These are phyloP conservation scores for Fusarium nanum DNA, from an alignment of 2,329 filamentous ascomycete species.

Conservation along the genomic window DNA sequence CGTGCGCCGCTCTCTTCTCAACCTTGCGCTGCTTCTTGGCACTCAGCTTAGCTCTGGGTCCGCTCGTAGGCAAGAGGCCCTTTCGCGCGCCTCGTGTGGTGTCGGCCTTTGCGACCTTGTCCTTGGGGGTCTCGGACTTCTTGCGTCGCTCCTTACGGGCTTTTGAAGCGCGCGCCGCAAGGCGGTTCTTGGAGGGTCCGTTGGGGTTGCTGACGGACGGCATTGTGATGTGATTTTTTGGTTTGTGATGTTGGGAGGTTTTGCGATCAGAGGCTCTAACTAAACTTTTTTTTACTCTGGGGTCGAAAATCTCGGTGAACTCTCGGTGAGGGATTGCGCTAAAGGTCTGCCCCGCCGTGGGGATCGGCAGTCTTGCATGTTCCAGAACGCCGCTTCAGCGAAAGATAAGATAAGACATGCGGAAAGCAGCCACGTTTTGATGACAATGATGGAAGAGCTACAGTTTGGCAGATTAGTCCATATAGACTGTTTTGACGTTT, in stretches of 20 bases:
- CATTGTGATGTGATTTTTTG: slow-evolving; percentile 52
- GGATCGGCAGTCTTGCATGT: slow-evolving; percentile 22
- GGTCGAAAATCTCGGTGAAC: slow-evolving; percentile 35
- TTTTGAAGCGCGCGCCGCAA: slow-evolving; percentile 59
- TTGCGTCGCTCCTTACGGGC: slow-evolving; percentile 59
- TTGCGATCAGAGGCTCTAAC: slow-evolving; percentile 21
- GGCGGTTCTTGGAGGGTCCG: slow-evolving; percentile 65
- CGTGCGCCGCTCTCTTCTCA: slow-evolving; percentile 64
- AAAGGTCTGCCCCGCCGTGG: slow-evolving; percentile 27
- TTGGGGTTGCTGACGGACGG: slow-evolving; percentile 70
- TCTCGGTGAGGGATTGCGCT: slow-evolving; percentile 23
- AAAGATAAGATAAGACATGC: not conserved
- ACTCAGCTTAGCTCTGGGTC: slow-evolving; percentile 63
- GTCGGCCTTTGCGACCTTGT: slow-evolving; percentile 58
- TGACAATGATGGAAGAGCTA: not conserved
- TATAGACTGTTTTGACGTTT: not conserved
- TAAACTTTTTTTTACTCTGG: slow-evolving; percentile 30
- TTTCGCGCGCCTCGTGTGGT: slow-evolving; percentile 62
- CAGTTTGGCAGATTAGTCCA: not conserved
- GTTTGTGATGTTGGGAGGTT: slow-evolving; percentile 20
- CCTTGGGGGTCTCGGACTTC: slow-evolving; percentile 52
- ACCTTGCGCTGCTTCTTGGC: slow-evolving; percentile 68
- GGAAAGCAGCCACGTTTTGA: not conserved
- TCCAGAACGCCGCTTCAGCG: slow-evolving; percentile 21
- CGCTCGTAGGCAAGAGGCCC: slow-evolving; percentile 67